Evolutionary conservation across 768 basidiomycete species (phyloP).

Genomic region (Macrolepiota dolichaula): DNA sequence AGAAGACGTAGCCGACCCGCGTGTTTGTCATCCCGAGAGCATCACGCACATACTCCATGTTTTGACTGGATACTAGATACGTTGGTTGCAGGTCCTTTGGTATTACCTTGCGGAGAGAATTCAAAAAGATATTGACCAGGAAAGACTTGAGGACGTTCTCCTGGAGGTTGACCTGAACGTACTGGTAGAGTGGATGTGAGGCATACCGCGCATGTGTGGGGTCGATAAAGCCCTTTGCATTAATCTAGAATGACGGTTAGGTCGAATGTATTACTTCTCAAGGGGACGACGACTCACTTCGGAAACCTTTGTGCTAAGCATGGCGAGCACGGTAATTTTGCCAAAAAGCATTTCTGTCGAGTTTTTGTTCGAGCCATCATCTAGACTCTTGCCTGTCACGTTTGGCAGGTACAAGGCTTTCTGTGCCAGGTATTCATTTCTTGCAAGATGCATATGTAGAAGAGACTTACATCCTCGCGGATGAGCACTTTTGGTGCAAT

Average conservation of each 20-base stretch:
- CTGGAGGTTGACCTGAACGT: constrained; percentile 88
- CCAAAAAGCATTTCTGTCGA: constrained; percentile 77
- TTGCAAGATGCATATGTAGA: background rate
- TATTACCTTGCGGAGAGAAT: constrained; percentile 62
- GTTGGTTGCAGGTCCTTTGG: constrained; percentile 63
- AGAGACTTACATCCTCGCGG: constrained; percentile 74
- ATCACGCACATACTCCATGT: constrained; percentile 82
- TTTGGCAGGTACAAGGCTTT: constrained; percentile 92
- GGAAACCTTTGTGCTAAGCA: constrained; percentile 85
- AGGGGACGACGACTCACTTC: constrained; percentile 51
- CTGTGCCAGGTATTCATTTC: constrained; percentile 35
- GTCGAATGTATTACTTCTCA: background rate
- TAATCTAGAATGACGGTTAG: constrained; percentile 47
- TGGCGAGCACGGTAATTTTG: constrained; percentile 73
- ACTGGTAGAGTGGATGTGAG: constrained; percentile 62
- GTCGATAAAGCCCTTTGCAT: constrained; percentile 67
- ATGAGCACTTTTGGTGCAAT: constrained; percentile 87
- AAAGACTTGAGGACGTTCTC: constrained; percentile 91
- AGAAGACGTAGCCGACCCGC: constrained; percentile 87
- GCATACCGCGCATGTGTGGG: constrained; percentile 51
- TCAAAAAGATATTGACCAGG: constrained; percentile 82
- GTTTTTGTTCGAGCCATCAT: constrained; percentile 51
- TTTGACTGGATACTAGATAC: constrained; percentile 80
- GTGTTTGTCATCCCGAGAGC: constrained; percentile 87
- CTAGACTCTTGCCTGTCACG: constrained; percentile 69